Evolutionary conservation across 2,329 filamentous ascomycete species (phyloP).

Genomic region (Cucurbitaria berberidis): DNA sequence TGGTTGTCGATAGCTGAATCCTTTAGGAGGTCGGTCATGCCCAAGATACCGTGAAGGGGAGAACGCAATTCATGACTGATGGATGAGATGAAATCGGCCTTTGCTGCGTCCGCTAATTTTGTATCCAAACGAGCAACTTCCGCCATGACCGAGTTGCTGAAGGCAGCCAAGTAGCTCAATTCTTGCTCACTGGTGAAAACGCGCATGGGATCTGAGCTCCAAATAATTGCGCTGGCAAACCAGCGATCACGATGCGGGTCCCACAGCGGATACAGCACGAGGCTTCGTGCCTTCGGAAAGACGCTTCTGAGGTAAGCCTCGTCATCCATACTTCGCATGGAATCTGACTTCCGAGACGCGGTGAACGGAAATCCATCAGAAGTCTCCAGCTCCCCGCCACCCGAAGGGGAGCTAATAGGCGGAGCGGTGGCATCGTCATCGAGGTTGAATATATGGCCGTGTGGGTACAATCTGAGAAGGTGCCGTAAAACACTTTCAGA

Average conservation of each 20-base stretch:
- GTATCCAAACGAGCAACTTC: slow-evolving; percentile 48
- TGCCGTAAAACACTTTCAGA: slow-evolving; percentile 42
- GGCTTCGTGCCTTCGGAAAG: slow-evolving; percentile 46
- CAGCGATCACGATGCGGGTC: slow-evolving; percentile 48
- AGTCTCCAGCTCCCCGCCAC: slow-evolving; percentile 17
- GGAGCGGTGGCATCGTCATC: slow-evolving; percentile 31
- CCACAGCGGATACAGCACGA: slow-evolving; percentile 50
- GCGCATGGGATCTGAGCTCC: slow-evolving; percentile 46
- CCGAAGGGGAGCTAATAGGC: slow-evolving; percentile 24
- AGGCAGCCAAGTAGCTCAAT: slow-evolving; percentile 47
- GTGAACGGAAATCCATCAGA: slow-evolving; percentile 31
- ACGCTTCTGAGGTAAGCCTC: slow-evolving; percentile 40
- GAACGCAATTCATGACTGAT: slow-evolving; percentile 68
- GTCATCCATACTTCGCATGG: slow-evolving; percentile 40
- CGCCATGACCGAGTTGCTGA: slow-evolving; percentile 49
- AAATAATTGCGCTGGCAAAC: slow-evolving; percentile 48
- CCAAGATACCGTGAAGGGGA: slow-evolving; percentile 66
- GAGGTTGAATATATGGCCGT: slow-evolving; percentile 49
- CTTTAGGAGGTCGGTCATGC: slow-evolving; percentile 47
- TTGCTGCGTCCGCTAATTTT: slow-evolving; percentile 53
- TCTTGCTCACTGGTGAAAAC: slow-evolving; percentile 48
- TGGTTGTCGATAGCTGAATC: slow-evolving; percentile 40
- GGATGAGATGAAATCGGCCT: slow-evolving; percentile 65
- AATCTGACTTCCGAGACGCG: slow-evolving; percentile 36
- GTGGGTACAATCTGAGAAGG: slow-evolving; percentile 42